These are phyloP conservation scores for Barnettozyma siamensis DNA, from an alignment of 805 yeast genomes.

Conservation along the genomic window DNA sequence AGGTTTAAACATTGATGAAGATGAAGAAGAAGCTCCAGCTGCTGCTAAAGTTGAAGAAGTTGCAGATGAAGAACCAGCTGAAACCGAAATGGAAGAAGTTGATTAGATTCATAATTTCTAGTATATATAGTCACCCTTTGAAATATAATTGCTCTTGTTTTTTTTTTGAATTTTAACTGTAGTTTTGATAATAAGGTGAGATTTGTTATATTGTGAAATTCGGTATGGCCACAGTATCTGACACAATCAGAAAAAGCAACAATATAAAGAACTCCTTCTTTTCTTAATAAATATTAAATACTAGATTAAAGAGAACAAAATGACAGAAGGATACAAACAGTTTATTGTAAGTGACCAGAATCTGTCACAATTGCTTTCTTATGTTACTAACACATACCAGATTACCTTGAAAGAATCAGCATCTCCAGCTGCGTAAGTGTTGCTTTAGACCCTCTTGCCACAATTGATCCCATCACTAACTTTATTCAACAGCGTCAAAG, in stretches of 20 bases:
- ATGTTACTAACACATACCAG: constrained; percentile 15
- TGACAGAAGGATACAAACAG: constrained; percentile 24
- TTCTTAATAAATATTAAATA: too few species aligned
- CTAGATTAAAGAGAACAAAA: too few species aligned
- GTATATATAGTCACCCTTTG: neutral
- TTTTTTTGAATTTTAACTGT: too few species aligned
- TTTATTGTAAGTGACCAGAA: constrained; percentile 18
- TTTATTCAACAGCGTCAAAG: constrained; percentile 40
- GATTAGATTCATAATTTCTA: constrained; percentile 47
- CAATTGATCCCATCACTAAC: constrained; percentile 7
- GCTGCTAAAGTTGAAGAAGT: constrained; percentile 38
- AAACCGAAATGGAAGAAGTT: constrained; percentile 98
- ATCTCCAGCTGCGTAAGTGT: constrained; percentile 6
- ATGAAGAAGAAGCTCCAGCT: constrained; percentile 41
- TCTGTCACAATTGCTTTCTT: constrained; percentile 1
- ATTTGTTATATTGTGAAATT: too few species aligned
- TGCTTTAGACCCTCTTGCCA: too few species aligned
- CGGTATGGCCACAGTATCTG: too few species aligned
- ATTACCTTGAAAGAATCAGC: constrained; percentile 35
- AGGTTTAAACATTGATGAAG: constrained; percentile 97
- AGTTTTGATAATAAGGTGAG: too few species aligned
- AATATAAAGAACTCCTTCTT: too few species aligned
- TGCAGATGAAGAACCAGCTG: constrained; percentile 77
- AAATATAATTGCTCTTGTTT: too few species aligned
- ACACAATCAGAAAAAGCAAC: too few species aligned